Percentiles rank a stretch among this genome's conserved stretches.
Evolutionary conservation across 225 moss, liverwort and hornwort species (phyloP).

Genomic region (Pleurozium schreberi): DNA sequence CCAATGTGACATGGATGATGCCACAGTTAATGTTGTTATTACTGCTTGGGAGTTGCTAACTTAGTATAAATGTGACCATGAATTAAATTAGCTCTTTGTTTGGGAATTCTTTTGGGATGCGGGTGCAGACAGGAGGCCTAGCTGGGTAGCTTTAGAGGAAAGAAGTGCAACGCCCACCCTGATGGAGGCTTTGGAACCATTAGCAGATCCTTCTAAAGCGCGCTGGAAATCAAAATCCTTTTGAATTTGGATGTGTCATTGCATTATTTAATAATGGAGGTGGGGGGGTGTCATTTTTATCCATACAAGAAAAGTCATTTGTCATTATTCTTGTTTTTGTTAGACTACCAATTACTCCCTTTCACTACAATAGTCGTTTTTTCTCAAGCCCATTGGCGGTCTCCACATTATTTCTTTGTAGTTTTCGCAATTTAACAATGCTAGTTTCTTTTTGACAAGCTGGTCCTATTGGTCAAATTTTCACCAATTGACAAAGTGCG

Average conservation of each 20-base stretch:
- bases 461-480: background rate
- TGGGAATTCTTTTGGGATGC: background rate
- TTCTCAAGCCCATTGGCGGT: background rate
- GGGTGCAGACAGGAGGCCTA: constrained; percentile 18
- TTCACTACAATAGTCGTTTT: background rate
- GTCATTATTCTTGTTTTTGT: background rate
- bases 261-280: background rate
- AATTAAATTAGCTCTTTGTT: background rate
- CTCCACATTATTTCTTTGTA: background rate
- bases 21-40: background rate
- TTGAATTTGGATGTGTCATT: background rate
- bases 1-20: background rate
- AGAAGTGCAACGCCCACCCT: background rate
- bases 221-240: background rate
- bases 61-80: background rate
- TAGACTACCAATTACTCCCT: background rate
- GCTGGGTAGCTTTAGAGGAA: constrained; percentile 29
- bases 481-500: background rate
- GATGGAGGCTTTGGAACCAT: background rate
- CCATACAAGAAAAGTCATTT: too few species aligned
- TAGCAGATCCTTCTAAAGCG: background rate
- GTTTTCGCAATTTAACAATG: background rate
- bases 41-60: background rate
- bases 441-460: rapidly evolving
- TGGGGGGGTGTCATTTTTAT: background rate